These are phyloP conservation scores for Boehmeria nivea DNA, from an alignment of 306 rosid species.

Conservation along the genomic window DNA sequence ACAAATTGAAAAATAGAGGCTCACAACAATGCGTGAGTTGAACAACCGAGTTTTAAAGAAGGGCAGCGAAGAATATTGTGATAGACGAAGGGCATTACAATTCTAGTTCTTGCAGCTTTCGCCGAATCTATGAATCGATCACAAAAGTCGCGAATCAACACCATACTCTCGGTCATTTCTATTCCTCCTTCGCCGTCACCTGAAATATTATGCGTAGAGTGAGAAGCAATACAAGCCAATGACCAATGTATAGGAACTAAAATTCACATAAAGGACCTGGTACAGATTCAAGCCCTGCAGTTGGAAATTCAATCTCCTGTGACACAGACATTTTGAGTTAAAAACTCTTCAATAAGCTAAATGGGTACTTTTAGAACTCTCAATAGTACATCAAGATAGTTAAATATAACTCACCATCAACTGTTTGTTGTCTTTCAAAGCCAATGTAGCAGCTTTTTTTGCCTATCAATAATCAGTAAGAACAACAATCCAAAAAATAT, in stretches of 20 bases:
- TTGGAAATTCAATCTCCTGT: constrained; percentile 98
- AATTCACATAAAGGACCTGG: constrained; percentile 60
- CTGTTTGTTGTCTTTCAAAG: constrained; percentile 61
- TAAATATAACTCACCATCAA: constrained; percentile 59
- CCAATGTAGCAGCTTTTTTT: constrained; percentile 65
- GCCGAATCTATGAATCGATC: constrained; percentile 46
- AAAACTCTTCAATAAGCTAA: constrained; percentile 21
- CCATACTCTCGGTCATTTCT: constrained; percentile 93
- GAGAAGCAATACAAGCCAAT: background rate
- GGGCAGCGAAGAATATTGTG: background rate
- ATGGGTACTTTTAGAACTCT: no score
- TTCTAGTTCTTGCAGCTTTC: constrained; percentile 69
- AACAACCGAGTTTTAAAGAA: no score
- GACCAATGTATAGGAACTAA: background rate
- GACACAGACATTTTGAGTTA: constrained; percentile 26
- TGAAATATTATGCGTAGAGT: constrained; percentile 29
- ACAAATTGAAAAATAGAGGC: no score
- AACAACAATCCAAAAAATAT: constrained; percentile 4
- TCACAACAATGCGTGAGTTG: no score
- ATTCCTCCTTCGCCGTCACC: constrained; percentile 99
- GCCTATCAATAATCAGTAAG: constrained; percentile 46
- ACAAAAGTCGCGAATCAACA: constrained; percentile 79
- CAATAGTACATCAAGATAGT: no score
- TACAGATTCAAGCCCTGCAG: constrained; percentile 85
- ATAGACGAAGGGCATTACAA: constrained; percentile 41